Evolutionary conservation across 1,284 basidiomycete species (phyloP), one percentile per base, ranked within the genome.

Genomic region (Cutaneotrichosporon sp.): DNA sequence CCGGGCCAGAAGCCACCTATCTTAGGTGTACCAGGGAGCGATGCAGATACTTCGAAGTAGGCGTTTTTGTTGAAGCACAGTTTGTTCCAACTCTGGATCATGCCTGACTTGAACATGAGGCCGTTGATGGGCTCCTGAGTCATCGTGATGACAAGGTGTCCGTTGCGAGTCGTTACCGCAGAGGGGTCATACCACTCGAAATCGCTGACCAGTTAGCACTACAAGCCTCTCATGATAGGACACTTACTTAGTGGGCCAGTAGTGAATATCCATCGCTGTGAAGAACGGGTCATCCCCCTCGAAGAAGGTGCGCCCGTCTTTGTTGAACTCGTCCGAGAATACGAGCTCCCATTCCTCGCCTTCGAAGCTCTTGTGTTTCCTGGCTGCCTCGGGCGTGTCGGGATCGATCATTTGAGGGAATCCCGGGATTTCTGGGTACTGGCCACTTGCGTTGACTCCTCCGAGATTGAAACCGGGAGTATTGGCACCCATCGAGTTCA

Each of bases 311-410:
- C 76, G 57, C 66, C 83, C 83, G 7, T 81, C 80, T 17, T 76
- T 76, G 52, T 94, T 84, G 74, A 96, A 96, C 75, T 94, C 92
- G 72, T 94, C 91, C 45, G 86, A 88, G 68, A 68, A 93, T 3
- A 91, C 83, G 8, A 94, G 79, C 51, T 84, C 78, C 70, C 86
- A 88, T 5, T 78, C 65, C 22, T 80, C 56, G 3, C 83, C 82
- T 62, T 88, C 86, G 57, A 78, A 84, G 0, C 86, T 86, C 2
- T 75, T 83, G 26, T 85, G 79, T 0, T 80, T 78, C 59, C 78
- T 78, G 4, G 80, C 84, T 0, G 61, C 58, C 2, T 75, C 60
- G 0, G 87, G 87, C 1, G 88, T 91, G 14, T 82, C 81, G 4
- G 67, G 52, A 71, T 90, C 88, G 62, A 90, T 81, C 37, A 86